Conservation (phyloP, 2,329 filamentous ascomycete genomes). For the Pyrenophora teres region DNA sequence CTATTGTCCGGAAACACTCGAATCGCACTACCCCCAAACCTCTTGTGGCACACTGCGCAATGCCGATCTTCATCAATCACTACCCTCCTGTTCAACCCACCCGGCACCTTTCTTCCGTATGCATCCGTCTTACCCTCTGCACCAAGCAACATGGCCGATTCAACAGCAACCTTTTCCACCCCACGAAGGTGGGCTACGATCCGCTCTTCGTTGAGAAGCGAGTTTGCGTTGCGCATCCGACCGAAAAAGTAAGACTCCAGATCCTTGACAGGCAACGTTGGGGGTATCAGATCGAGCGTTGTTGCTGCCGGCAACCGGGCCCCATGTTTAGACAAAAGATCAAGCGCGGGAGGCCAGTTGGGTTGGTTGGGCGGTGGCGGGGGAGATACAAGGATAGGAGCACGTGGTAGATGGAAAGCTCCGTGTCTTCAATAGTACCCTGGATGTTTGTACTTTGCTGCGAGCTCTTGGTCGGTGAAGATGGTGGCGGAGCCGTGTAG, state of each 20-base stretch:
- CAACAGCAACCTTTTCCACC: constrained; percentile 77
- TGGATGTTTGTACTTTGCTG: background rate
- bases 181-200: constrained; percentile 78
- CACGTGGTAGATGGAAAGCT: constrained; percentile 86
- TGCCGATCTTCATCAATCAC: constrained; percentile 85
- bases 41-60: constrained; percentile 90
- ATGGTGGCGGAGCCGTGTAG: constrained; percentile 59
- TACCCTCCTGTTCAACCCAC: constrained; percentile 69
- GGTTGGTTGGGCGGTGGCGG: constrained; percentile 74
- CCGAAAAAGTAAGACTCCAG: constrained; percentile 91
- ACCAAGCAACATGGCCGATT: constrained; percentile 75
- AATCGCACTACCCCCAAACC: constrained; percentile 87
- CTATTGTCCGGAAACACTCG: constrained; percentile 77
- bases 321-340: constrained; percentile 88
- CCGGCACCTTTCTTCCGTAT: constrained; percentile 55
- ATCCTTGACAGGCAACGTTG: constrained; percentile 74
- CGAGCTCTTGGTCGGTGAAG: constrained; percentile 39
- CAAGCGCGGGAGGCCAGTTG: constrained; percentile 78
- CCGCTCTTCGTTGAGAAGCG: constrained; percentile 76
- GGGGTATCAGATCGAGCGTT: constrained; percentile 83
- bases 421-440: constrained; percentile 57
- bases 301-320: constrained; percentile 86
- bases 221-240: constrained; percentile 84
- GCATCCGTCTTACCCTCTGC: constrained; percentile 62
- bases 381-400: constrained; percentile 87